A percentile compares a stretch with the other conserved stretches of the same genome.
phyloP scores from a whole-genome alignment of 2,329 filamentous ascomycete species.

The Stemphylium vesicarium region DNA sequence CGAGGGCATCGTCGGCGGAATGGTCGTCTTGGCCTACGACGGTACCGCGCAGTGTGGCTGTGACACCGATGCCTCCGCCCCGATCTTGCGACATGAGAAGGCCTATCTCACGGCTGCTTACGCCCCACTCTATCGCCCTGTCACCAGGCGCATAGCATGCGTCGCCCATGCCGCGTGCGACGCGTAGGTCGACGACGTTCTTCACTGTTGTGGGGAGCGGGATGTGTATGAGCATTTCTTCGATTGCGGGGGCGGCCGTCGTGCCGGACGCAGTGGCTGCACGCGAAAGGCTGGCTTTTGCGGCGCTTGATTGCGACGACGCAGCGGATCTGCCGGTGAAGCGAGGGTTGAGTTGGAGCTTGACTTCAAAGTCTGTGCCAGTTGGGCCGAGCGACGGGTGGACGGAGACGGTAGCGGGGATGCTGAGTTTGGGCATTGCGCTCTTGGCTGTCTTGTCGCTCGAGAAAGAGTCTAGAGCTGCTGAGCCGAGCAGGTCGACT shows the following conservation, averaged over 20 bases:
- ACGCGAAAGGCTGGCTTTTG: constrained; percentile 28
- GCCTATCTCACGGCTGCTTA: constrained; percentile 77
- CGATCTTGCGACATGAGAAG: constrained; percentile 44
- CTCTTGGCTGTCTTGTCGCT: constrained; percentile 28
- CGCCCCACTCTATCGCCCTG: constrained; percentile 78
- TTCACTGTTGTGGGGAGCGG: constrained; percentile 80
- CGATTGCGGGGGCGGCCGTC: constrained; percentile 58
- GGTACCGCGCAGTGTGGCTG: constrained; percentile 78
- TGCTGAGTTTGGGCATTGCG: constrained; percentile 65
- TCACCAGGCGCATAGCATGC: constrained; percentile 80
- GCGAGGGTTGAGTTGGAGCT: constrained; percentile 69
- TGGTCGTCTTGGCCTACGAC: constrained; percentile 69
- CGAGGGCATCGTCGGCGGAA: constrained; percentile 26
- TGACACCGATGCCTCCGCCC: constrained; percentile 63
- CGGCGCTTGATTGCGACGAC: constrained; percentile 46
- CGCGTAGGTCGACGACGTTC: constrained; percentile 81
- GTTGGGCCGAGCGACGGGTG: constrained; percentile 76
- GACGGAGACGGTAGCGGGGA: constrained; percentile 83
- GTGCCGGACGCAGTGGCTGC: constrained; percentile 40
- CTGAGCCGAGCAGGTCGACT: constrained; percentile 82
- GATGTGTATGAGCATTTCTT: constrained; percentile 78
- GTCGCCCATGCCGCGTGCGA: constrained; percentile 80
- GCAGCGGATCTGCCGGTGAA: constrained; percentile 44
- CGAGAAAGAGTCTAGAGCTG: constrained; percentile 51
- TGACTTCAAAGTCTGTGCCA: constrained; percentile 88